Evolutionary conservation across 495 filamentous ascomycete species (phyloP), one percentile per base, ranked within the genome.

Genomic region (Aspergillus funiculosus): DNA sequence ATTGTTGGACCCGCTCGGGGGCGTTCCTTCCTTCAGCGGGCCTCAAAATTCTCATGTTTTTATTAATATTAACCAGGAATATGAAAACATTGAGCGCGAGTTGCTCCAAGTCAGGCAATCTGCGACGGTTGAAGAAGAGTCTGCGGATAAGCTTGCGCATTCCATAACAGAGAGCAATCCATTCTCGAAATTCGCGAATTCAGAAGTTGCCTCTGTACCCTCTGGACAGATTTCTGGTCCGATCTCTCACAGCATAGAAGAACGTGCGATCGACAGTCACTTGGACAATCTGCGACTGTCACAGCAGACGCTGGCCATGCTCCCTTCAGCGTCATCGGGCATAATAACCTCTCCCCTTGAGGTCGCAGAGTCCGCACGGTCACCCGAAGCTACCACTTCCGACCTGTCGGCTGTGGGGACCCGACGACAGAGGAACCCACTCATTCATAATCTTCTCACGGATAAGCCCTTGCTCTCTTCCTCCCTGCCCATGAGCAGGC

Each of bases 391-490:
- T 7, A 53, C 64, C 20, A 15, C 51, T 4, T 41, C 60, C 9
- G 57, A 79, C 22, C 64, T 80, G 1, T 79, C 82, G 4, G 80
- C 78, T 35, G 85, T 89, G 1, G 77, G 79, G 34, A 89, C 87
- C 0, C 76, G 88, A 48, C 75, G 79, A 39, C 82, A 83, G 59
- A 81, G 86, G 51, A 97, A 99, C 57, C 89, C 90, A 1, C 75
- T 99, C 8, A 96, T 99, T 43, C 92, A 97, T 64, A 97, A 94
- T 54, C 82, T 97, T 6, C 77, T 99, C 13, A 99, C 92, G 11
- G 90, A 99, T 64, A 91, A 95, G 59, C 92, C 92, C 1, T 71
- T 87, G 15, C 82, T 88, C 48, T 96, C 90, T 7, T 89, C 92
- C 1, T 99, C 92, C 0, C 72, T 99, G 1, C 92, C 92, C 0